Evolutionary conservation across 1,284 basidiomycete genomes (phyloP), one percentile per base, ranked within the genome.

Genomic region (Exsudoporus floridanus): DNA sequence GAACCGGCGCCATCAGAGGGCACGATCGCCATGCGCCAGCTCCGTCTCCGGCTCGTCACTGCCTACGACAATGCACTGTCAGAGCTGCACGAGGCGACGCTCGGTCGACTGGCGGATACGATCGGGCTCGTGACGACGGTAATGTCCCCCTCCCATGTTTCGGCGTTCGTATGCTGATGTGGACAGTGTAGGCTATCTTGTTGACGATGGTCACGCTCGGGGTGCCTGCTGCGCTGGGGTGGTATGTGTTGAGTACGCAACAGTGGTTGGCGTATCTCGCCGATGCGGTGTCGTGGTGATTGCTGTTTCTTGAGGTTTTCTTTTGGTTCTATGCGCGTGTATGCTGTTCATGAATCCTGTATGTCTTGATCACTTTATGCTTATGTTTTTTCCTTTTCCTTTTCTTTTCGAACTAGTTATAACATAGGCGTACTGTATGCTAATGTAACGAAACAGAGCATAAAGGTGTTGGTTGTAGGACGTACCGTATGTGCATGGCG

Each of bases 1-100:
- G 66, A 68, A 49, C 66, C 70, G 23, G 57, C 62, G 1, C 70
- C 70, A 5, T 64, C 65, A 2, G 44, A 57, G 23, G 49, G 52
- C 1, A 68, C 63, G 7, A 7, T 56, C 9, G 44, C 52, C 30
- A 63, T 64, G 55, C 66, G 69, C 2, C 38, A 53, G 2, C 45
- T 60, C 5, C 66, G 66, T 14, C 53, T 70, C 10, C 50, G 37
- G 12, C 35, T 63, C 25, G 56, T 71, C 18, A 66, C 56, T 1
- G 53, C 58, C 19, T 59, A 42, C 27, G 54, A 64, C 4, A 55
- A 69, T 3, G 34, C 53, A 4, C 50, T 45, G 45, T 5, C 28
- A 5, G 36, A 28, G 8, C 5, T 69, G 1, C 54, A 67, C 19
- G 67, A 63, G 1, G 66, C 54, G 28, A 70, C 60, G 16, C 53